These are phyloP conservation scores for Arachnomyces sp. DNA, from an alignment of 2,329 filamentous ascomycete genomes.

Conservation along the genomic window DNA sequence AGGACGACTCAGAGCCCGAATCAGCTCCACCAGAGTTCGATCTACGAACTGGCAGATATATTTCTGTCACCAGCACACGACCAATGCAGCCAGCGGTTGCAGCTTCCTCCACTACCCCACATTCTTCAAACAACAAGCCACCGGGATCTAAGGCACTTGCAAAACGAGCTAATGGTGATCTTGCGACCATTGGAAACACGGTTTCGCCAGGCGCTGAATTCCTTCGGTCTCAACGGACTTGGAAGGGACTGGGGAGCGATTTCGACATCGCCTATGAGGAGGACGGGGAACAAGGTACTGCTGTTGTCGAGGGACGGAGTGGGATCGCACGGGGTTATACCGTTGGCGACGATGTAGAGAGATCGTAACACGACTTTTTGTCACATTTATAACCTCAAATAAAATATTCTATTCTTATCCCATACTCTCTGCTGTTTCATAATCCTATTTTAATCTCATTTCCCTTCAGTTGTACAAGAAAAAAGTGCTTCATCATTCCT, in stretches of 20 bases:
- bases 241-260: conserved; percentile 86
- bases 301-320: conserved; percentile 73
- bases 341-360: conserved; percentile 52
- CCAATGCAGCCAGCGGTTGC: conserved; percentile 35
- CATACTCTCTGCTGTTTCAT: background rate
- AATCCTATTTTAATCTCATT: too few species aligned
- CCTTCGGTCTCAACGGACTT: conserved; percentile 71
- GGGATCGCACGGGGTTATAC: conserved; percentile 85
- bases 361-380: conserved; percentile 13
- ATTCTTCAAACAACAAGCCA: conserved; percentile 3
- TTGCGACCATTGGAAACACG: conserved; percentile 74
- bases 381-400: too few species aligned
- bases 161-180: conserved; percentile 57
- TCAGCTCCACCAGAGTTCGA: conserved; percentile 80
- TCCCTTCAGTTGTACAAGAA: too few species aligned
- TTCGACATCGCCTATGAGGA: conserved; percentile 56
- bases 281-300: conserved; percentile 40
- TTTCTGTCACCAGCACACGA: conserved; percentile 64
- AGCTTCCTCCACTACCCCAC: conserved; percentile 20
- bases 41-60: conserved; percentile 74
- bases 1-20: conserved; percentile 53
- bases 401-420: background rate
- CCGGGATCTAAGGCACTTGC: conserved; percentile 47
- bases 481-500: too few species aligned
- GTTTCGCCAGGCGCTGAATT: conserved; percentile 89